phyloP scores from a whole-genome alignment of 2,329 filamentous ascomycete species.

The Beauveria australis region DNA sequence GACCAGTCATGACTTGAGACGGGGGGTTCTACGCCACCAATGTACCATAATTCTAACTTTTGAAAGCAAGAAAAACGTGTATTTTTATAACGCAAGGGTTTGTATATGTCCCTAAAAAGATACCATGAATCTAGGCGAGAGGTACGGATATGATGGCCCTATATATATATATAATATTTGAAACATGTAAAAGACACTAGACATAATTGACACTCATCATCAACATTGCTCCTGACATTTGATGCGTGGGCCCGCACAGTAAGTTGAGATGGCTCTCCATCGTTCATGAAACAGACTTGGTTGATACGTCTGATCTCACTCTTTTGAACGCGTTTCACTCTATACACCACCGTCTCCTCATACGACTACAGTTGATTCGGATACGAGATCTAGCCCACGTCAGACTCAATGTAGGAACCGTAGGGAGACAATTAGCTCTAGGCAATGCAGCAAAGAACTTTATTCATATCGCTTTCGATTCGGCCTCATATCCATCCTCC shows the following conservation, averaged over 20 bases:
- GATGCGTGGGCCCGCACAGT: neutral
- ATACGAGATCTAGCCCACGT: no score
- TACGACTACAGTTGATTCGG: neutral
- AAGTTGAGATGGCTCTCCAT: neutral
- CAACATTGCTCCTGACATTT: no score
- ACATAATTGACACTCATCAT: no score
- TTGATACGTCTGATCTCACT: neutral
- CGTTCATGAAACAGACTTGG: neutral
- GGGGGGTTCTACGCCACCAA: neutral
- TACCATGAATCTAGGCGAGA: neutral
- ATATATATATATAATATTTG: neutral
- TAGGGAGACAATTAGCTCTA: neutral
- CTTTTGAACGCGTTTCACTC: neutral
- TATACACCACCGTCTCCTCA: neutral
- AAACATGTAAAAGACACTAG: neutral
- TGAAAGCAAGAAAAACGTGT: neutral
- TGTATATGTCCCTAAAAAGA: neutral
- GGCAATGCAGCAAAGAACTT: neutral
- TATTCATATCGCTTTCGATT: conserved; percentile 1
- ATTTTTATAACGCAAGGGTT: neutral
- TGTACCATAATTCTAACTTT: neutral
- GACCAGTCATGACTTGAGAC: conserved; percentile 33
- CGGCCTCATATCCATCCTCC: neutral
- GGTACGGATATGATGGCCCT: neutral
- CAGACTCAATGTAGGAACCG: neutral